Conservation (phyloP, 1,284 basidiomycete species). For the Malassezia obtusa region DNA sequence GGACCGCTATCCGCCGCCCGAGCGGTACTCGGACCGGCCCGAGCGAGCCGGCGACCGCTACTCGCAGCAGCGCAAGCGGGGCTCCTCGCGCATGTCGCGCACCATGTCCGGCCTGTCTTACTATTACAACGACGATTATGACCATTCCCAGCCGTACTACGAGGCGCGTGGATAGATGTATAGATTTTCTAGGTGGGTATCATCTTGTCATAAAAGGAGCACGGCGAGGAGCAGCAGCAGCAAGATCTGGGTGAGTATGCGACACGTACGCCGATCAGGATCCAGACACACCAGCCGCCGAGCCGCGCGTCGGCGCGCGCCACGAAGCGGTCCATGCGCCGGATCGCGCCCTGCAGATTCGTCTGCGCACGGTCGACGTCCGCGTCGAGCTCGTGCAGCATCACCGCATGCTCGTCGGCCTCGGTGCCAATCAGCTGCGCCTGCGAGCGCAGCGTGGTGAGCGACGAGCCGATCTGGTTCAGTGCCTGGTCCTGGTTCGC, state of each 20-base stretch:
- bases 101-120: constrained; percentile 13
- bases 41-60: neutral
- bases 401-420: constrained; percentile 41
- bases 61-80: neutral
- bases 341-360: constrained; percentile 29
- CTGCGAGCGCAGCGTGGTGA: constrained; percentile 32
- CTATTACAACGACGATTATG: constrained; percentile 10
- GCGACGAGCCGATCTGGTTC: constrained; percentile 34
- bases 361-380: constrained; percentile 39
- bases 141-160: neutral
- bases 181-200: neutral
- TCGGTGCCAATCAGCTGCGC: constrained; percentile 41
- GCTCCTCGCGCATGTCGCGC: neutral
- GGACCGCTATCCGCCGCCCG: no score
- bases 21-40: no score
- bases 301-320: constrained; percentile 35
- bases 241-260: neutral
- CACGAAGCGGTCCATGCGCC: constrained; percentile 41
- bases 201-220: constrained; percentile 3
- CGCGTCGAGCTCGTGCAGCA: constrained; percentile 38
- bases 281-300: constrained; percentile 46
- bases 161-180: constrained; percentile 2
- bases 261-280: constrained; percentile 33
- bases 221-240: constrained; percentile 5
- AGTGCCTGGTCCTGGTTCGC: constrained; percentile 40